Evolutionary conservation across 352 stramenopile species (phyloP), one percentile per base, ranked within the genome.

Genomic region (Globisporangium orthogonon): DNA sequence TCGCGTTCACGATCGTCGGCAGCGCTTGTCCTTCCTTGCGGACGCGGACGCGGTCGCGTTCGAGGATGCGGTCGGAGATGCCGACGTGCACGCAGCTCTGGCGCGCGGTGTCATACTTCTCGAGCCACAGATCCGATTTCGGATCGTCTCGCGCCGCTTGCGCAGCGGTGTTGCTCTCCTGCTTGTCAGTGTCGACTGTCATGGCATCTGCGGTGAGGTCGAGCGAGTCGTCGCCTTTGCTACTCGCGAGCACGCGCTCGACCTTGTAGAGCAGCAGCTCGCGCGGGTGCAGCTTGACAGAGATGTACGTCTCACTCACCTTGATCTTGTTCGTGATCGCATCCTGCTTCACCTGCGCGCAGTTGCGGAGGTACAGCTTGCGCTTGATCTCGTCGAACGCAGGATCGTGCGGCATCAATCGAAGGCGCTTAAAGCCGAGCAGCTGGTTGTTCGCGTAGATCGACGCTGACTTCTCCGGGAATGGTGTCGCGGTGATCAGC

Each of bases 391-490:
- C 80, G 43, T 95, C 83, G 62, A 95, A 95, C 3, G 83, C 86
- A 5, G 74, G 73, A 54, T 94, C 76, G 31, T 90, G 66, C 7
- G 80, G 66, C 54, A 77, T 48, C 18, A 95, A 59, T 0, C 82
- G 71, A 33, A 95, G 60, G 2, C 83, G 63, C 56, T 89, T 89
- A 50, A 95, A 95, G 28, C 86, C 86, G 0, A 95, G 63, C 35
- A 94, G 55, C 57, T 95, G 83, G 59, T 95, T 91, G 60, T 95
- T 95, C n/a, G 86, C 86, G 50, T 93, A 93, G 48, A 95, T 90
- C 28, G 76, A 89, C 17, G 86, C 81, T 3, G 71, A 74, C 18
- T 87, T 88, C 18, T 83, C 78, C 0, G 86, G 83, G 35, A 95
- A 95, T 11, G 86, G 83, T 43, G 86, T 95, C 11, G 86, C 86